These are phyloP conservation scores for Mucor ambiguus DNA, from an alignment of 371 early-diverging fungal species.

Conservation along the genomic window DNA sequence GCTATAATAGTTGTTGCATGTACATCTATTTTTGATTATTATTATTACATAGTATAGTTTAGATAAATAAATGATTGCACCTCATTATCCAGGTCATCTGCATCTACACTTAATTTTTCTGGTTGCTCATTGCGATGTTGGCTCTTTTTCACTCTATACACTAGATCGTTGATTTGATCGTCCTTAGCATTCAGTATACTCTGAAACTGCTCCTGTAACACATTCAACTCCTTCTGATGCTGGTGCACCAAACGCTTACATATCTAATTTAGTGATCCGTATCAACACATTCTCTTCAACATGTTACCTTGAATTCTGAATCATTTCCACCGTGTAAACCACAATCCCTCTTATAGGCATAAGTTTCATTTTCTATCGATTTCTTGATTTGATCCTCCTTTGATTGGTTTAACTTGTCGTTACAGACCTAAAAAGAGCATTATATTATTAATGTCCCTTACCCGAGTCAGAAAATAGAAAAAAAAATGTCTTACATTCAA, in stretches of 20 bases:
- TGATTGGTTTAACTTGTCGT: conserved; percentile 2
- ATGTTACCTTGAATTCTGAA: not conserved
- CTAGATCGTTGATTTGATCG: conserved; percentile 36
- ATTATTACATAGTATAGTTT: conserved; percentile 10
- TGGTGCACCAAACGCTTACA: conserved; percentile 12
- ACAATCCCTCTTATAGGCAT: not conserved
- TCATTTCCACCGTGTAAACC: not conserved
- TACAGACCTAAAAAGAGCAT: conserved; percentile 3
- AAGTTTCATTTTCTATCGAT: conserved; percentile 3
- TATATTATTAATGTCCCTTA: not conserved
- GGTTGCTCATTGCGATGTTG: conserved; percentile 20
- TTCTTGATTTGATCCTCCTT: not conserved
- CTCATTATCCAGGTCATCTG: conserved; percentile 43
- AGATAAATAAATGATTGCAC: conserved; percentile 30
- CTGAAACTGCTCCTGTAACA: conserved; percentile 41
- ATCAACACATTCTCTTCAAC: not conserved
- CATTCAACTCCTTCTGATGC: conserved; percentile 40
- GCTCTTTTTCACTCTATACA: conserved; percentile 27
- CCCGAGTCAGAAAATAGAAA: conserved; percentile 1
- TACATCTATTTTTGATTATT: not conserved
- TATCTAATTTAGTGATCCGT: not conserved
- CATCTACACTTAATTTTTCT: conserved; percentile 23
- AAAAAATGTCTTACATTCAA: not conserved
- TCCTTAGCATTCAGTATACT: conserved; percentile 49
- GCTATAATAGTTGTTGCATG: not conserved